Percentiles rank a stretch among this genome's conserved stretches.
Conservation (phyloP, 148 eudicot genomes). For the Cornus controversa region DNA sequence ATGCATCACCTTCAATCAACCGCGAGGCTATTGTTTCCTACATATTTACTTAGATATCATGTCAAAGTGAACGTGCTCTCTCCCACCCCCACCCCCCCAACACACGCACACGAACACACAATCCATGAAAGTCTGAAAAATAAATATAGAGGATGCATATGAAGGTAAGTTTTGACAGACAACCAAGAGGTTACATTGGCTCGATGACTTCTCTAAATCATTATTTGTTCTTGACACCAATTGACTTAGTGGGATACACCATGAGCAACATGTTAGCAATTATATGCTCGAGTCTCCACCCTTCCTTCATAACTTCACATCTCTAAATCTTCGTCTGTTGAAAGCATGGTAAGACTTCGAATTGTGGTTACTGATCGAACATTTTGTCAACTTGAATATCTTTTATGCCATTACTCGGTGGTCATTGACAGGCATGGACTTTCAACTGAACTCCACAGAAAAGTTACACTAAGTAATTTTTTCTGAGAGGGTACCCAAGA, state of each 20-base stretch:
- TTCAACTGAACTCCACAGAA: neutral
- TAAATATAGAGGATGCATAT: neutral
- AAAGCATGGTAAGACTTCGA: neutral
- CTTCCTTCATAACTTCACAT: too few species aligned
- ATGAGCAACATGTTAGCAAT: neutral
- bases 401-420: neutral
- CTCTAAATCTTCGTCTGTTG: too few species aligned
- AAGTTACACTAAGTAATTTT: neutral
- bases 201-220: neutral
- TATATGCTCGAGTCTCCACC: too few species aligned
- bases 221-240: neutral
- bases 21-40: neutral
- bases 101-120: neutral
- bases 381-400: neutral
- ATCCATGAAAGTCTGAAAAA: neutral
- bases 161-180: neutral
- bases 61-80: too few species aligned
- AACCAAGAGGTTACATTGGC: neutral
- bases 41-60: too few species aligned
- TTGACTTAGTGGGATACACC: neutral
- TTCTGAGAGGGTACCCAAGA: neutral
- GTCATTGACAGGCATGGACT: neutral
- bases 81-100: too few species aligned
- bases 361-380: slow-evolving; percentile 1
- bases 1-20: slow-evolving; percentile 8